A percentile compares a stretch with the other conserved stretches of the same genome.
Evolutionary conservation across 768 basidiomycete genomes (phyloP).

Genomic region (Suillus weaverae): DNA sequence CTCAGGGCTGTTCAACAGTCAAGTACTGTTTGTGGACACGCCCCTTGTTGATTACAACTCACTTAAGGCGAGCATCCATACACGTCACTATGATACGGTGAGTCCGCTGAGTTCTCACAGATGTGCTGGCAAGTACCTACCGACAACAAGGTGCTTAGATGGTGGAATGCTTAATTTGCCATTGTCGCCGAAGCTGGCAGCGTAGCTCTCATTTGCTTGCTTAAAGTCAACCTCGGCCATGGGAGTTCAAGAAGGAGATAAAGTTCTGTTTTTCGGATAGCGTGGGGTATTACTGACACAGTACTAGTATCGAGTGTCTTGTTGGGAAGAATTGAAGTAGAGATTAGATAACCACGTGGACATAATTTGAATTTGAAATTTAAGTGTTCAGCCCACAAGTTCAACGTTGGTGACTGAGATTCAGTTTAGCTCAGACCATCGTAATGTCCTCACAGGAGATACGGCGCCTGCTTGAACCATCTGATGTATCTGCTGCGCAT

Average conservation of each 20-base stretch:
- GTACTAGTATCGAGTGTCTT: background rate
- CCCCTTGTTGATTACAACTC: constrained; percentile 2
- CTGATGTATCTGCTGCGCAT: constrained; percentile 44
- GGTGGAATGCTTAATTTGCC: constrained; percentile 39
- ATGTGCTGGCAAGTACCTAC: constrained; percentile 23
- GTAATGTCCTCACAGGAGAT: constrained; percentile 47
- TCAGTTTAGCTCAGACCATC: background rate
- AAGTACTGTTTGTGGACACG: constrained; percentile 5
- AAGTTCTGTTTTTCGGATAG: background rate
- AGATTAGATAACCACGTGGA: constrained; percentile 30
- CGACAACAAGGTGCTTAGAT: constrained; percentile 39
- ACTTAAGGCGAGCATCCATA: constrained; percentile 78
- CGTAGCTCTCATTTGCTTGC: constrained; percentile 46
- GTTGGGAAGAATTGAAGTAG: background rate
- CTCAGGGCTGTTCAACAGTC: constrained; percentile 43
- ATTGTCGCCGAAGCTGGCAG: constrained; percentile 45
- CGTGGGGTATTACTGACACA: background rate
- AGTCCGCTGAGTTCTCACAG: background rate
- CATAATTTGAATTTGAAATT: background rate
- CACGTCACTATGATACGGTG: constrained; percentile 50
- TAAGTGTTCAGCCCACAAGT: constrained; percentile 2
- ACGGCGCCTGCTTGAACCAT: constrained; percentile 48
- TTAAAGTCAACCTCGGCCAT: constrained; percentile 33
- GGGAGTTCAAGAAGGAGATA: constrained; percentile 4
- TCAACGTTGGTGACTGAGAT: constrained; percentile 3